Conservation (phyloP, 805 yeast species). For the Ogataea sp. region DNA sequence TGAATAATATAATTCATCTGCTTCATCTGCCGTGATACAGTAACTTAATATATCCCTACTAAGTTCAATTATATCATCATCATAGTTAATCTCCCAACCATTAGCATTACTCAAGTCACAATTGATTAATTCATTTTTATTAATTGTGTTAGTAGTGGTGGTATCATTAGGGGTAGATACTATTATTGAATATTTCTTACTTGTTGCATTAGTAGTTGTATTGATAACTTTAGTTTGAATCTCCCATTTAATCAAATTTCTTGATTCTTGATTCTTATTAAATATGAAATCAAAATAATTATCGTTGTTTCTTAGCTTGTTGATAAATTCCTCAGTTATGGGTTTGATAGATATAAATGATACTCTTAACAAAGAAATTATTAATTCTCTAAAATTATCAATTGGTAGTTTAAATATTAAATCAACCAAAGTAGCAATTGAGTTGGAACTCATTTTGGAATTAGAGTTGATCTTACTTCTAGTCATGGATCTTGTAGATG, state of each 20-base stretch:
- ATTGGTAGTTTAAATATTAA: too few species aligned
- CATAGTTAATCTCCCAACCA: constrained; percentile 57
- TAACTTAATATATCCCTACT: constrained; percentile 64
- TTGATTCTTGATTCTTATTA: constrained; percentile 14
- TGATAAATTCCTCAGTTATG: constrained; percentile 15
- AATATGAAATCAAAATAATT: constrained; percentile 15
- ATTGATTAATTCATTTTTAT: constrained; percentile 2
- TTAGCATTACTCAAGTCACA: constrained; percentile 34
- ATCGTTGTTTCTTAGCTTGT: constrained; percentile 11
- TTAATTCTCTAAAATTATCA: constrained; percentile 21
- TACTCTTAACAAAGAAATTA: constrained; percentile 21
- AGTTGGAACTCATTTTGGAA: too few species aligned
- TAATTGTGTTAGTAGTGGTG: too few species aligned
- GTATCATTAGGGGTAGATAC: too few species aligned
- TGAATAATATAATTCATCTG: constrained; percentile 62
- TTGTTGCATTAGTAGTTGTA: too few species aligned
- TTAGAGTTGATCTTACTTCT: too few species aligned
- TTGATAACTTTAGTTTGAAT: constrained; percentile 2
- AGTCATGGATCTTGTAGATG: too few species aligned
- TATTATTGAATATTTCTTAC: too few species aligned
- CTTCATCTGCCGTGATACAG: constrained; percentile 68
- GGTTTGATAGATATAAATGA: constrained; percentile 23
- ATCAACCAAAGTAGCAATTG: too few species aligned
- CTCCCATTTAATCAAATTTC: constrained; percentile 28
- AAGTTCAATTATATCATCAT: constrained; percentile 53